A percentile compares a stretch with the other conserved stretches of the same genome.
Conservation (phyloP, 2,329 filamentous ascomycete genomes). For the Basipetospora chlamydospora region DNA sequence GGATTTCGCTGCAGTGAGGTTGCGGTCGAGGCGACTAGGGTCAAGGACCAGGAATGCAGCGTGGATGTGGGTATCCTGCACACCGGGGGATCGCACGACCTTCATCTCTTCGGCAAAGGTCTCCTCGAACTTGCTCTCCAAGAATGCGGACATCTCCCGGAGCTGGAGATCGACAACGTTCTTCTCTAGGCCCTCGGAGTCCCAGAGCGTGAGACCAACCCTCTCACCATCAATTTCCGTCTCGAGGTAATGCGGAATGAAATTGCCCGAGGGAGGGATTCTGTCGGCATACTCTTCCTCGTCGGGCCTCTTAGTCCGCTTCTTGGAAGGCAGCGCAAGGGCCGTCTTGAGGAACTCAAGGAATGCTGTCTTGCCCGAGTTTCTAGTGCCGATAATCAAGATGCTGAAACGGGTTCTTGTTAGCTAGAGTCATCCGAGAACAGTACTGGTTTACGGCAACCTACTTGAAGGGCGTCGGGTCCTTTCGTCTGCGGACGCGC, state of each 20-base stretch:
- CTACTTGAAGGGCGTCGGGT: constrained; percentile 97
- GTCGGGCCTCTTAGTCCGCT: constrained; percentile 44
- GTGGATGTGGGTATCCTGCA: constrained; percentile 93
- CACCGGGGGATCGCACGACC: constrained; percentile 81
- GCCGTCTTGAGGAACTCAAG: constrained; percentile 87
- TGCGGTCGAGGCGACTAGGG: constrained; percentile 70
- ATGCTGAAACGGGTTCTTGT: constrained; percentile 45
- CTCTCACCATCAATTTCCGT: constrained; percentile 88
- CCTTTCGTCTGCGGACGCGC: constrained; percentile 83
- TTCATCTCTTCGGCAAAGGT: constrained; percentile 97
- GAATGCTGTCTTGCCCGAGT: constrained; percentile 90
- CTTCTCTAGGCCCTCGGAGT: constrained; percentile 89
- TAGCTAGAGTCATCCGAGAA: neutral
- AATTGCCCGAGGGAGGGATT: constrained; percentile 48
- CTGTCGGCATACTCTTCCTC: constrained; percentile 44
- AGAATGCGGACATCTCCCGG: constrained; percentile 76
- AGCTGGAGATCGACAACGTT: constrained; percentile 90
- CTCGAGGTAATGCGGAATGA: constrained; percentile 80
- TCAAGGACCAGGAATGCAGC: constrained; percentile 88
- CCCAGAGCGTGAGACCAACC: constrained; percentile 87
- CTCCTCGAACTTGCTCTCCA: constrained; percentile 97
- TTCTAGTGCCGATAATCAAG: constrained; percentile 74
- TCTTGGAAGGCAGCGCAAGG: constrained; percentile 68
- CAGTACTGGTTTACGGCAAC: constrained; percentile 20
- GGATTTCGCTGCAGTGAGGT: constrained; percentile 53